Percentiles rank a stretch among this genome's conserved stretches.
Evolutionary conservation across 345 rosid genomes (phyloP).

Genomic region (Triadica sebifera): DNA sequence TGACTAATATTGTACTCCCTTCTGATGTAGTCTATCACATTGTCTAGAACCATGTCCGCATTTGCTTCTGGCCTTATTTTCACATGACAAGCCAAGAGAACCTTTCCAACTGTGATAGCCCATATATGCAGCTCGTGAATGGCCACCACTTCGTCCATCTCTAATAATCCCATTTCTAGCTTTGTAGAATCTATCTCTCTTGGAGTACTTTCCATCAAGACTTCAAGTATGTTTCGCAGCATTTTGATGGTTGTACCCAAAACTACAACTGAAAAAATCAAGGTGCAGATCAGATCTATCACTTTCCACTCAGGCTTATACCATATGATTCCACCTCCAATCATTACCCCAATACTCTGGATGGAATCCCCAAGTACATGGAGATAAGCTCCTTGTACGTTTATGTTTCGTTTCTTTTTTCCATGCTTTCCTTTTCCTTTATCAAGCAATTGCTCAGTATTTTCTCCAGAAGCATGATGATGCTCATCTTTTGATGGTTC

Average conservation of each 20-base stretch:
- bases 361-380: constrained; percentile 27
- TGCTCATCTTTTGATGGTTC: constrained; percentile 20
- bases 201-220: constrained; percentile 33
- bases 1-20: constrained; percentile 27
- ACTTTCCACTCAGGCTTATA: constrained; percentile 32
- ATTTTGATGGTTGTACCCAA: constrained; percentile 24
- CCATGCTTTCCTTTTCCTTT: constrained; percentile 9
- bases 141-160: constrained; percentile 28
- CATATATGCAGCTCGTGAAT: constrained; percentile 30
- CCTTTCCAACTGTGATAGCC: constrained; percentile 35
- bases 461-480: constrained; percentile 20
- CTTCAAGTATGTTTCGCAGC: constrained; percentile 25
- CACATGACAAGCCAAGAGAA: constrained; percentile 25
- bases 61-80: constrained; percentile 24
- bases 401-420: constrained; percentile 20
- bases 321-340: constrained; percentile 30
- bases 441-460: constrained; percentile 14
- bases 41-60: constrained; percentile 20
- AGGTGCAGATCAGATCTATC: constrained; percentile 25
- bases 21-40: constrained; percentile 22
- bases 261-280: constrained; percentile 24
- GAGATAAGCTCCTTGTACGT: constrained; percentile 26
- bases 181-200: constrained; percentile 23
- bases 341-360: constrained; percentile 28
- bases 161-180: constrained; percentile 14